phyloP scores from a whole-genome alignment of 140 eudicot genomes.

The Stevia rebaudiana region DNA sequence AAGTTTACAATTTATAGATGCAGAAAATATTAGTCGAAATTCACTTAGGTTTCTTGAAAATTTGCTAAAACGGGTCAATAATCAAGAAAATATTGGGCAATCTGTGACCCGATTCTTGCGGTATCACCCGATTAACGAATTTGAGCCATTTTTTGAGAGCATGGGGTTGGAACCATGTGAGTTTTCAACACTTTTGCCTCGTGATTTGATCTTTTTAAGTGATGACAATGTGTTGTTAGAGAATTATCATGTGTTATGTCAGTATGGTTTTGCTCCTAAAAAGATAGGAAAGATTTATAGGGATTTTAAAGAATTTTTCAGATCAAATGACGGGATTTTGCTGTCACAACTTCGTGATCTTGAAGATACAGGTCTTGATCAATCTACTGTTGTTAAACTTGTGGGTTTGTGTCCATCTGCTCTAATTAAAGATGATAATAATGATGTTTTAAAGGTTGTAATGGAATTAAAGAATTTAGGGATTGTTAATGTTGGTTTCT shows the following conservation, averaged over 20 bases:
- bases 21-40: conserved; percentile 66
- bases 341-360: conserved; percentile 41
- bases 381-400: conserved; percentile 36
- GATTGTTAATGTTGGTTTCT: conserved; percentile 50
- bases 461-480: conserved; percentile 36
- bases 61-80: conserved; percentile 38
- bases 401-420: conserved; percentile 56
- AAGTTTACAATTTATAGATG: conserved; percentile 62
- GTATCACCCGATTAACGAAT: conserved; percentile 84
- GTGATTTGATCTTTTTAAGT: conserved; percentile 45
- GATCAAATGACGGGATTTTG: conserved; percentile 47
- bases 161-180: conserved; percentile 72
- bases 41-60: conserved; percentile 53
- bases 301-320: conserved; percentile 53
- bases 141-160: conserved; percentile 92
- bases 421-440: conserved; percentile 28
- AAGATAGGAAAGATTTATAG: conserved; percentile 67
- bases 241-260: conserved; percentile 59
- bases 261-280: conserved; percentile 53
- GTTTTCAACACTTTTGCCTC: conserved; percentile 47
- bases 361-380: conserved; percentile 36
- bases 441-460: conserved; percentile 33
- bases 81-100: conserved; percentile 29
- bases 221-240: conserved; percentile 65
- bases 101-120: conserved; percentile 54